A percentile compares a stretch with the other conserved stretches of the same genome.
These are phyloP conservation scores for Agrostemma githago DNA, from an alignment of 148 eudicot species.

Conservation along the genomic window DNA sequence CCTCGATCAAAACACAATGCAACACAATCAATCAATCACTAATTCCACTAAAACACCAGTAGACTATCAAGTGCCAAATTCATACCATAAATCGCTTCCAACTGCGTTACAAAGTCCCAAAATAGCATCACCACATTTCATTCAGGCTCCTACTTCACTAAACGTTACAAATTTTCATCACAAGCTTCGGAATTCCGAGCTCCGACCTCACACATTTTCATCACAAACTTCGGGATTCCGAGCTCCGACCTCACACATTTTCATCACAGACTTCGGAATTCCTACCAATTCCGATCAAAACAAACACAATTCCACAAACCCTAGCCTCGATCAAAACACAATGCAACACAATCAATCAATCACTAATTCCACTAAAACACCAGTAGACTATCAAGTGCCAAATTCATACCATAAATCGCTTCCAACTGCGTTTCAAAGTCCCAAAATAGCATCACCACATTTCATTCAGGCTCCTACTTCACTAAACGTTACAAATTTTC, in stretches of 20 bases:
- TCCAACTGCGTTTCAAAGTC: too few relatives aligned
- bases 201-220: background rate
- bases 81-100: too few relatives aligned
- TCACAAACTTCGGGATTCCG: background rate
- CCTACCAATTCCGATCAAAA: constrained; percentile 1
- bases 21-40: background rate
- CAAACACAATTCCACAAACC: background rate
- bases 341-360: background rate
- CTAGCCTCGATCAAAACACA: background rate
- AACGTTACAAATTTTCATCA: background rate
- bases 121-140: background rate
- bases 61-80: too few relatives aligned
- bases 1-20: background rate
- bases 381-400: too few relatives aligned
- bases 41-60: background rate
- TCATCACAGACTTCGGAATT: too few relatives aligned
- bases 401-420: too few relatives aligned
- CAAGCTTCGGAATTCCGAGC: background rate
- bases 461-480: background rate
- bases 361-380: background rate
- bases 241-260: too few relatives aligned
- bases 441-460: too few relatives aligned
- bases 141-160: background rate
- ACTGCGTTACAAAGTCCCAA: too few relatives aligned
- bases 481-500: background rate